A percentile compares a stretch with the other conserved stretches of the same genome.
Evolutionary conservation across 768 basidiomycete species (phyloP).

Genomic region (Kondoa subrosea): DNA sequence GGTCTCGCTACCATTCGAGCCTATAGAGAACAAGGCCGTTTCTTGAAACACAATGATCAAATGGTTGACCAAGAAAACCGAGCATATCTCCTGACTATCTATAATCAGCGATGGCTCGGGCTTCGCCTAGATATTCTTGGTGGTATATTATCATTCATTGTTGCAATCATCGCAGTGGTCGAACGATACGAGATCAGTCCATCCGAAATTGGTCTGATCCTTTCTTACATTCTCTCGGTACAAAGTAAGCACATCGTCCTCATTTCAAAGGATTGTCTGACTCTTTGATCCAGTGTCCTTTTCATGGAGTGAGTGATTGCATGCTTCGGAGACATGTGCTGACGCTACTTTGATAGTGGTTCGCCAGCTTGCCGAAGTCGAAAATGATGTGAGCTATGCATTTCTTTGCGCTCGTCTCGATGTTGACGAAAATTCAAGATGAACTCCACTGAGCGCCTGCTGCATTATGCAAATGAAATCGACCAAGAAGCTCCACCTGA

Average conservation of each 20-base stretch:
- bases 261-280: constrained; percentile 8
- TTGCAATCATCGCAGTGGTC: constrained; percentile 60
- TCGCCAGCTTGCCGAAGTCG: constrained; percentile 45
- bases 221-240: constrained; percentile 54
- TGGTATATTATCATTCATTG: constrained; percentile 49
- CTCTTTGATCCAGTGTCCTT: constrained; percentile 35
- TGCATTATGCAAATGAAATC: constrained; percentile 60
- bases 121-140: constrained; percentile 80
- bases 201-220: constrained; percentile 56
- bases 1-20: constrained; percentile 58
- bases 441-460: constrained; percentile 51
- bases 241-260: background rate
- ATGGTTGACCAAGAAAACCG: constrained; percentile 70
- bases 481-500: constrained; percentile 67
- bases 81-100: constrained; percentile 54
- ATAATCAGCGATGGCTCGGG: constrained; percentile 51
- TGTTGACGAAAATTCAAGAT: constrained; percentile 33
- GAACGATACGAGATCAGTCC: constrained; percentile 60
- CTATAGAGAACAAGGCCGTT: constrained; percentile 58
- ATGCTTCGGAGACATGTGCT: constrained; percentile 32
- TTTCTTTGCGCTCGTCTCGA: background rate
- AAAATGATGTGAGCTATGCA: constrained; percentile 44
- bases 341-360: constrained; percentile 11
- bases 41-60: constrained; percentile 55
- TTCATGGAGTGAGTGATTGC: constrained; percentile 58